phyloP scores from a whole-genome alignment of 805 yeast genomes.

The Yarrowia sp. region DNA sequence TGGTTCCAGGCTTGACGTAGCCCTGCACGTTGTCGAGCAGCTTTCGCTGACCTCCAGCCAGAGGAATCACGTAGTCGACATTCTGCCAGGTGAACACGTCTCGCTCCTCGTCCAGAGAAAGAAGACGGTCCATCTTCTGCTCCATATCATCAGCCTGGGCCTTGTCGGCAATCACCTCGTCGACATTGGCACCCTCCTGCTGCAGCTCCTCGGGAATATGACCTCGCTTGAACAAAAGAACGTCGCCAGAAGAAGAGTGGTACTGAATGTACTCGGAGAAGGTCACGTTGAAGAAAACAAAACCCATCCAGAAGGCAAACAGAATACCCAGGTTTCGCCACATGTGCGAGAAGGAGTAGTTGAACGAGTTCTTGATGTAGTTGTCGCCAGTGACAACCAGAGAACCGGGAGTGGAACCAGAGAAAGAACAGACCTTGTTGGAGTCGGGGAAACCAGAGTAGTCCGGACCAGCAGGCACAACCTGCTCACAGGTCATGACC shows the following conservation, averaged over 20 bases:
- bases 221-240: constrained; percentile 37
- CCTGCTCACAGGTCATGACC: constrained; percentile 50
- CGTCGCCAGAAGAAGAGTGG: constrained; percentile 36
- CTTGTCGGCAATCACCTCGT: constrained; percentile 32
- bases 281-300: constrained; percentile 34
- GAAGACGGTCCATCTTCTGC: constrained; percentile 34
- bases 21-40: constrained; percentile 55
- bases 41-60: constrained; percentile 39
- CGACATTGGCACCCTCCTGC: constrained; percentile 34
- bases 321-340: constrained; percentile 81
- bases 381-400: constrained; percentile 54
- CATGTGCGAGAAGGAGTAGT: constrained; percentile 54
- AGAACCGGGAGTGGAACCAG: constrained; percentile 58
- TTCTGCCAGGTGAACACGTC: constrained; percentile 57
- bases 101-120: constrained; percentile 14
- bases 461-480: constrained; percentile 59
- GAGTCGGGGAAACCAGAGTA: constrained; percentile 43
- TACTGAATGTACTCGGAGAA: constrained; percentile 39
- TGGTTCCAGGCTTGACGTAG: constrained; percentile 74
- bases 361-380: constrained; percentile 49
- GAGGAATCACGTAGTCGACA: constrained; percentile 54
- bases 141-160: constrained; percentile 32
- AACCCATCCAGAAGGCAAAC: constrained; percentile 49
- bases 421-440: constrained; percentile 54
- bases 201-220: constrained; percentile 39